phyloP scores from a whole-genome alignment of 2,329 filamentous ascomycete genomes.

The Plenodomus lindquistii region DNA sequence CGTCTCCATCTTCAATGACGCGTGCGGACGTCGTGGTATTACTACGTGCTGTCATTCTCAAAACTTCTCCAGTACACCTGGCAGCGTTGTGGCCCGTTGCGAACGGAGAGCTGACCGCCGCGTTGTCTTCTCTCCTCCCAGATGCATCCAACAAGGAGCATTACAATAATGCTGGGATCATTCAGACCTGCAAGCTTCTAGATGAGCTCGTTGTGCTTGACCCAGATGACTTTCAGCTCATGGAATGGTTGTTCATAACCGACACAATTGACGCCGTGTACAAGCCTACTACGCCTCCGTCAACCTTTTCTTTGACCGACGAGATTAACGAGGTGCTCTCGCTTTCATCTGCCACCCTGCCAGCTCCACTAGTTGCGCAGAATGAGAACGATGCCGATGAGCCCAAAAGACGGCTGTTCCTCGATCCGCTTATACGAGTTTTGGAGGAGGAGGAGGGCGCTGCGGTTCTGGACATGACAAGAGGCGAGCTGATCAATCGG shows the following conservation, averaged over 20 bases:
- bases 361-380: conserved; percentile 1
- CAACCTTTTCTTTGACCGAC: conserved; percentile 76
- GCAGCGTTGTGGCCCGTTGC: conserved; percentile 88
- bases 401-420: conserved; percentile 44
- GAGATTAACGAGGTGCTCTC: conserved; percentile 76
- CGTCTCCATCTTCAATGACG: conserved; percentile 88
- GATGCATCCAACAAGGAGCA: conserved; percentile 71
- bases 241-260: conserved; percentile 96
- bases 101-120: conserved; percentile 81
- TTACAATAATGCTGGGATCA: conserved; percentile 74
- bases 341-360: conserved; percentile 11
- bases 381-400: conserved; percentile 12
- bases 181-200: conserved; percentile 93
- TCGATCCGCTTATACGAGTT: conserved; percentile 47
- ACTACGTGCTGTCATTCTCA: conserved; percentile 77
- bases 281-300: conserved; percentile 67
- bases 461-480: conserved; percentile 57
- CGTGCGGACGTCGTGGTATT: conserved; percentile 90
- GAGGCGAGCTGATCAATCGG: conserved; percentile 69
- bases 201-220: conserved; percentile 84
- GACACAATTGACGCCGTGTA: conserved; percentile 97
- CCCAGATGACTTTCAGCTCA: conserved; percentile 96
- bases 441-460: conserved; percentile 40
- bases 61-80: conserved; percentile 77
- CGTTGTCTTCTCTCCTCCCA: conserved; percentile 73